Evolutionary conservation across 2,329 filamentous ascomycete genomes (phyloP).

Genomic region (Fusarium robinianum): DNA sequence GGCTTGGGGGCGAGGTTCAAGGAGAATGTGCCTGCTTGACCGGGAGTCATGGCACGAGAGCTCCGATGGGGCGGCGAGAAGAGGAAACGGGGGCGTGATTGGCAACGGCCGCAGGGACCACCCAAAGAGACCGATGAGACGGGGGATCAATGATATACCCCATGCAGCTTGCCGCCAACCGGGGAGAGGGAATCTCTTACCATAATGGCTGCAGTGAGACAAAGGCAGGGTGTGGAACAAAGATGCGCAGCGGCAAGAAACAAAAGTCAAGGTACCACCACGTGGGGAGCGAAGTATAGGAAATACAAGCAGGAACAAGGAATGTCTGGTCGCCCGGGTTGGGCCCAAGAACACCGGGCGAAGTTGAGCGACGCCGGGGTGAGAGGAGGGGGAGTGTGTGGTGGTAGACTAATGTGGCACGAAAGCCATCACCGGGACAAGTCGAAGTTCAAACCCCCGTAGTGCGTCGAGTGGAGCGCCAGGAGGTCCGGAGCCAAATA

Average conservation of each 20-base stretch:
- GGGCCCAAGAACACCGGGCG: slow-evolving; percentile 35
- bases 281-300: slow-evolving; percentile 43
- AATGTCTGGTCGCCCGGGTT: slow-evolving; percentile 36
- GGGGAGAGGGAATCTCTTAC: slow-evolving; percentile 51
- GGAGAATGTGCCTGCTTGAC: slow-evolving; percentile 32
- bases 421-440: slow-evolving; percentile 40
- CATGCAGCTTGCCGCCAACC: slow-evolving; percentile 51
- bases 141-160: slow-evolving; percentile 48
- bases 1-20: slow-evolving; percentile 36
- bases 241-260: slow-evolving; percentile 38
- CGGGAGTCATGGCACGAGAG: slow-evolving; percentile 36
- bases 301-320: slow-evolving; percentile 43
- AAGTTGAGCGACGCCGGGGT: slow-evolving; percentile 40
- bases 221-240: slow-evolving; percentile 40
- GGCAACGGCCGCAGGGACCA: slow-evolving; percentile 34
- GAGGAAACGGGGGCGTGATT: slow-evolving; percentile 32
- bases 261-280: slow-evolving; percentile 44
- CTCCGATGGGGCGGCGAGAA: slow-evolving; percentile 32
- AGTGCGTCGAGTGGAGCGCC: slow-evolving; percentile 37
- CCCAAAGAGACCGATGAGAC: slow-evolving; percentile 38
- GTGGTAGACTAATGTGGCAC: slow-evolving; percentile 44
- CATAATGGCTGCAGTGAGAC: slow-evolving; percentile 51
- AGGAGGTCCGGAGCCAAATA: slow-evolving; percentile 31
- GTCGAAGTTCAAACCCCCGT: slow-evolving; percentile 34
- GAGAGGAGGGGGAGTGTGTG: slow-evolving; percentile 40